Evolutionary conservation across 768 basidiomycete genomes (phyloP), one percentile per base, ranked within the genome.

Genomic region (Postia placenta): DNA sequence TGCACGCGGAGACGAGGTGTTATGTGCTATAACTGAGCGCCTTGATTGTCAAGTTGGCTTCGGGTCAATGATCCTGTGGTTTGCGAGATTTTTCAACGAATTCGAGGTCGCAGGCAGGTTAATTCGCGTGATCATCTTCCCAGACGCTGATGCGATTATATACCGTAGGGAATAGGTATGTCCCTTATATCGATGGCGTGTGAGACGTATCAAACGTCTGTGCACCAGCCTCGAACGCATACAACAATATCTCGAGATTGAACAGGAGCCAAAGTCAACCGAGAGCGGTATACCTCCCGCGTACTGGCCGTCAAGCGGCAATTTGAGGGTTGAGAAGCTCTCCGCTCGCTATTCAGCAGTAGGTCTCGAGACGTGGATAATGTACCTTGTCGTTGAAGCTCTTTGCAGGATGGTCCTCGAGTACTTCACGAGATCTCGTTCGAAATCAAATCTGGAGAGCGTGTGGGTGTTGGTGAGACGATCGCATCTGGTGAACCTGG

Each of bases 301-400:
- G 0, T 74, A 79, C 47, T 83, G 80, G 80, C 80, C 80, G 6
- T 67, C 79, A 1, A 74, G 74, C 17, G 80, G 80, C 2, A 61
- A 68, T 4, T 61, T 81, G 24, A 55, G 59, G 4, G 72, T 78
- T 1, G 74, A 80, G 51, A 69, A 74, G 38, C 62, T 81, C 6
- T 72, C 68, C 22, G 78, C 79, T 1, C 66, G 68, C 28, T 77
- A 76, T 52, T 70, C 70, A 24, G 38, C 47, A 5, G 67, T 65
- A 54, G 24, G 60, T 44, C 15, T 11, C 0, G 12, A 11, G 20
- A 49, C 33, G 14, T 42, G 6, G 6, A 43, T 22, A 19, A 33
- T 41, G 17, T 15, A 7, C 6, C 19, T 42, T 23, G 11, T 15
- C 22, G 9, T 22, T 28, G 22, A 39, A 15, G 20, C 2, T 2